phyloP scores from a whole-genome alignment of 2,329 filamentous ascomycete genomes.

The Dothidotthia symphoricarpi region DNA sequence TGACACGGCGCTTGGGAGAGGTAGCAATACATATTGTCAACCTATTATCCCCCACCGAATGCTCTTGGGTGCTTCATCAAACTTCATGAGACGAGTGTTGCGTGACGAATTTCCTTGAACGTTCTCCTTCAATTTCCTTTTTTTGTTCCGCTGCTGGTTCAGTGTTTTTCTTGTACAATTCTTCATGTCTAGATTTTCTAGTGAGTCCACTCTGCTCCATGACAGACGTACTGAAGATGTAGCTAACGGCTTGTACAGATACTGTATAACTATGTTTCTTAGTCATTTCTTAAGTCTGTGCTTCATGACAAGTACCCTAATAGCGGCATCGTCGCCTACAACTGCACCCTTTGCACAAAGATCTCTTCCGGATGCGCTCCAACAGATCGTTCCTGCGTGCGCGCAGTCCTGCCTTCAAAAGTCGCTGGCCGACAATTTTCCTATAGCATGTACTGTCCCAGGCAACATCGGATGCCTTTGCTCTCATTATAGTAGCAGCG shows the following conservation, averaged over 20 bases:
- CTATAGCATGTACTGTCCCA: slow-evolving; percentile 35
- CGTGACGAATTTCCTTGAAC: slow-evolving; percentile 39
- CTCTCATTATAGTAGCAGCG: slow-evolving; percentile 38
- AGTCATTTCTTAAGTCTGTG: slow-evolving; percentile 40
- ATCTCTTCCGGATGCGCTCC: slow-evolving; percentile 29
- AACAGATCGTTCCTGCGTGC: slow-evolving; percentile 36
- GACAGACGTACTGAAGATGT: slow-evolving; percentile 18
- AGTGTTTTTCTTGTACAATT: slow-evolving; percentile 24
- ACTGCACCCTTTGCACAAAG: slow-evolving; percentile 21
- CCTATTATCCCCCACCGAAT: slow-evolving; percentile 28
- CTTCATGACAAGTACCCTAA: slow-evolving; percentile 37
- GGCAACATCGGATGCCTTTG: slow-evolving; percentile 38
- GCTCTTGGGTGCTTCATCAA: slow-evolving; percentile 27
- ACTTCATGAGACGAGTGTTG: slow-evolving; percentile 36
- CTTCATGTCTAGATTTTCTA: slow-evolving; percentile 37
- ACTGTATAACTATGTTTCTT: slow-evolving; percentile 42
- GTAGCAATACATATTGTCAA: slow-evolving; percentile 38
- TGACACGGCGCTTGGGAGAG: slow-evolving; percentile 31
- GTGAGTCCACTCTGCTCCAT: slow-evolving; percentile 24
- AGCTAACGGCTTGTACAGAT: slow-evolving; percentile 32
- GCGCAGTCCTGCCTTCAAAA: slow-evolving; percentile 38
- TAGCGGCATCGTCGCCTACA: slow-evolving; percentile 32
- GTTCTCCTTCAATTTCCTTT: slow-evolving; percentile 40
- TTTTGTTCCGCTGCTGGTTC: slow-evolving; percentile 36
- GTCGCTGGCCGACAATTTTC: slow-evolving; percentile 36